Percentiles rank a stretch among this genome's conserved stretches.
Conservation (phyloP, 805 yeast genomes). For the Candida orba region DNA sequence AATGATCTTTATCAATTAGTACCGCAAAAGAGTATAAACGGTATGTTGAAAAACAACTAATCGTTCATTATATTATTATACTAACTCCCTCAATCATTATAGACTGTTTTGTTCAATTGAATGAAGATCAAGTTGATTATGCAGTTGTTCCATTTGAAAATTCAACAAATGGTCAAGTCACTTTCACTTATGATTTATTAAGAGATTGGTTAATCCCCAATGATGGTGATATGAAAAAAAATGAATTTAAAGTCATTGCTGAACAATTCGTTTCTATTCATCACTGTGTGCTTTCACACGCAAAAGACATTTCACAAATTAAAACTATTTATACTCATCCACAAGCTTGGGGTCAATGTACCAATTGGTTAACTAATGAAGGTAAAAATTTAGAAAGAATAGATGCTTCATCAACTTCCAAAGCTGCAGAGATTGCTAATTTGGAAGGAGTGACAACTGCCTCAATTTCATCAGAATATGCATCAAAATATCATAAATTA, state of each 20-base stretch:
- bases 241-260: conserved; percentile 47
- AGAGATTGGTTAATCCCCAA: conserved; percentile 51
- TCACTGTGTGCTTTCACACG: conserved; percentile 60
- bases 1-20: conserved; percentile 16
- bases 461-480: conserved; percentile 68
- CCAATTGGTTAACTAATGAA: conserved; percentile 40
- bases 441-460: conserved; percentile 39
- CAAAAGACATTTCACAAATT: conserved; percentile 38
- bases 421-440: conserved; percentile 66
- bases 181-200: conserved; percentile 73
- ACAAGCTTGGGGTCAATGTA: conserved; percentile 95
- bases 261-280: conserved; percentile 80
- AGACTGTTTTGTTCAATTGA: conserved; percentile 52
- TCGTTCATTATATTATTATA: background rate
- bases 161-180: conserved; percentile 92
- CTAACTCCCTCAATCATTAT: conserved; percentile 12
- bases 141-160: conserved; percentile 89
- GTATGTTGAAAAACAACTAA: conserved; percentile 10
- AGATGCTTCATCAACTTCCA: conserved; percentile 76
- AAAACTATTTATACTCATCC: conserved; percentile 80
- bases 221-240: background rate
- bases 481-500: conserved; percentile 52
- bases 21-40: conserved; percentile 16
- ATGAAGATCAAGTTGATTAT: conserved; percentile 42
- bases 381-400: conserved; percentile 37